These are phyloP conservation scores for Hygrocybe punicea DNA, from an alignment of 768 basidiomycete genomes.

Conservation along the genomic window DNA sequence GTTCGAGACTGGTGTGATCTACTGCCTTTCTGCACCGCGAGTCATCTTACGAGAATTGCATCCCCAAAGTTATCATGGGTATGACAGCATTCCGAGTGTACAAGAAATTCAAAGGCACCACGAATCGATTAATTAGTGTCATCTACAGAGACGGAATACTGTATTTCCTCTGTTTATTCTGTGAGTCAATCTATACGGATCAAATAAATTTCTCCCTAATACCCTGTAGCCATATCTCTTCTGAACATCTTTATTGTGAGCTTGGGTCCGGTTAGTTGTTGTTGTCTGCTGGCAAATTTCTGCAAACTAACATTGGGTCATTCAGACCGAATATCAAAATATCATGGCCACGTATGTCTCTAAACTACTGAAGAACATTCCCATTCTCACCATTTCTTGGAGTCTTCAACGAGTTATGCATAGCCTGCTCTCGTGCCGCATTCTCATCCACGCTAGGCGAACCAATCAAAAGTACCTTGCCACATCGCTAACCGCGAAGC, in stretches of 20 bases:
- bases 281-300: too few relatives aligned
- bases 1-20: background rate
- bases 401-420: conserved; percentile 13
- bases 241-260: too few relatives aligned
- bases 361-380: background rate
- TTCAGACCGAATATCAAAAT: too few relatives aligned
- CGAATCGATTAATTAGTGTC: background rate
- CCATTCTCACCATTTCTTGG: background rate
- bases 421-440: conserved; percentile 8
- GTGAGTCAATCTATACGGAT: background rate
- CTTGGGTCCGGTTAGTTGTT: too few relatives aligned
- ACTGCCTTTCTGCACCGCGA: background rate
- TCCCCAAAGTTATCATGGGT: conserved; percentile 2
- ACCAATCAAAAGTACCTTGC: background rate
- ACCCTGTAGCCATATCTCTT: conserved; percentile 3
- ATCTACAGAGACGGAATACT: conserved; percentile 11
- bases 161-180: conserved; percentile 7
- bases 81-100: conserved; percentile 4
- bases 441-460: conserved; percentile 11
- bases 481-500: too few relatives aligned
- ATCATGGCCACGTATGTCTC: too few relatives aligned
- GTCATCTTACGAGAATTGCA: background rate
- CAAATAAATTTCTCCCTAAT: background rate
- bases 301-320: too few relatives aligned
- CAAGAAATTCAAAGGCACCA: conserved; percentile 4